Evolutionary conservation across 768 basidiomycete genomes (phyloP).

Genomic region (Termitomyces sp.): DNA sequence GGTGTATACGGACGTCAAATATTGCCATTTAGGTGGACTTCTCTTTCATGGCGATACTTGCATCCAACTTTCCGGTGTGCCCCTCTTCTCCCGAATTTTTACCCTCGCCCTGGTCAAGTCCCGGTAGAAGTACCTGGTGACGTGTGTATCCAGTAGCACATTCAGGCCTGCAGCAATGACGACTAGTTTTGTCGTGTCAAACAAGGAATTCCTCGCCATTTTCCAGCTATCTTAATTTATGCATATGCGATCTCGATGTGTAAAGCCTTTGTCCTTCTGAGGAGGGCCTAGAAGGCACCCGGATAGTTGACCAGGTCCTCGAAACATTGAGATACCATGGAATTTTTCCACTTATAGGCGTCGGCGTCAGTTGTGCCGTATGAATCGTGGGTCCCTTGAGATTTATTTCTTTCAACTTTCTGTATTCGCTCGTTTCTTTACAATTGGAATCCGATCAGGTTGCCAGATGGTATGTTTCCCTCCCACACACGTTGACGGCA

Average conservation of each 20-base stretch:
- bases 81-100: background rate
- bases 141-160: background rate
- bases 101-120: background rate
- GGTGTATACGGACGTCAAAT: background rate
- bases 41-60: background rate
- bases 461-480: background rate
- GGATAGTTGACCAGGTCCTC: background rate
- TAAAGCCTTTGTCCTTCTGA: background rate
- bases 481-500: background rate
- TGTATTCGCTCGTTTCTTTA: background rate
- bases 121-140: background rate
- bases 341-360: background rate
- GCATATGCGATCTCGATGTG: background rate
- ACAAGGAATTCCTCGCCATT: background rate
- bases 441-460: background rate
- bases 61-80: background rate
- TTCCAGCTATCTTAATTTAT: background rate
- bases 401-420: background rate
- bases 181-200: too few relatives aligned
- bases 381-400: background rate
- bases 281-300: background rate
- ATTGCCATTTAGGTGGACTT: background rate
- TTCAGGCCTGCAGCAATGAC: background rate
- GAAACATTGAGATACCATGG: background rate
- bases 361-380: background rate